A percentile compares a stretch with the other conserved stretches of the same genome.
These are phyloP conservation scores for Sugiyamaella paludigena DNA, from an alignment of 1,139 yeast genomes.

Conservation along the genomic window DNA sequence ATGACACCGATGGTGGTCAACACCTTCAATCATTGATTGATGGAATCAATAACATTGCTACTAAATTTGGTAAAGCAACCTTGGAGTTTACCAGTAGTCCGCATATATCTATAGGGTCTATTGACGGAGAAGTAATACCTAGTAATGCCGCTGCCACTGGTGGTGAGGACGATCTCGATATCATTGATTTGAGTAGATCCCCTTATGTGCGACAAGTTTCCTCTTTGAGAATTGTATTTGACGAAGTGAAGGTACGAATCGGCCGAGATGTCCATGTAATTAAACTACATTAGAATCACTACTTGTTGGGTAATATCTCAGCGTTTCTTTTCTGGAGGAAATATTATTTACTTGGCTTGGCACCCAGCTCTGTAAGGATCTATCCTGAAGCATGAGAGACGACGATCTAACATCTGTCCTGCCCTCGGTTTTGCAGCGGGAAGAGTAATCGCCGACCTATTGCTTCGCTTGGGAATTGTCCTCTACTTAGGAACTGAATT, in stretches of 20 bases:
- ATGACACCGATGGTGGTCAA: background rate
- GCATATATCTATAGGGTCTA: slow-evolving; percentile 30
- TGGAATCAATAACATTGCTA: slow-evolving; percentile 15
- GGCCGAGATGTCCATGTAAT: slow-evolving; percentile 23
- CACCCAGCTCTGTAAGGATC: background rate
- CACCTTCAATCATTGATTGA: slow-evolving; percentile 8
- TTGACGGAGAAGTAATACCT: slow-evolving; percentile 8
- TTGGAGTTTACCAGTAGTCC: slow-evolving; percentile 18
- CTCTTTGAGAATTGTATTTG: slow-evolving; percentile 2
- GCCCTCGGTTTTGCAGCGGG: too few relatives aligned
- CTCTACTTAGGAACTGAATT: too few relatives aligned
- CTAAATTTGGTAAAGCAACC: slow-evolving; percentile 16
- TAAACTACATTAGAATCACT: slow-evolving; percentile 1
- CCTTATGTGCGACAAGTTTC: background rate
- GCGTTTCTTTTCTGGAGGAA: background rate
- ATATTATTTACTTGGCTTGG: background rate
- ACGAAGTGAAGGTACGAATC: slow-evolving; percentile 21
- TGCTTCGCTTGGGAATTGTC: too few relatives aligned
- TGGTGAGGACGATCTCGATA: background rate
- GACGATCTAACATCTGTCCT: too few relatives aligned
- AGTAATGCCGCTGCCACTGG: background rate
- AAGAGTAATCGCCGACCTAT: too few relatives aligned
- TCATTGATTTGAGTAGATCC: too few relatives aligned
- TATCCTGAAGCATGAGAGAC: too few relatives aligned
- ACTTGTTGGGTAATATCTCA: too few relatives aligned